A percentile compares a stretch with the other conserved stretches of the same genome.
Conservation (phyloP, 768 basidiomycete species). For the Cytidiella melzeri region DNA sequence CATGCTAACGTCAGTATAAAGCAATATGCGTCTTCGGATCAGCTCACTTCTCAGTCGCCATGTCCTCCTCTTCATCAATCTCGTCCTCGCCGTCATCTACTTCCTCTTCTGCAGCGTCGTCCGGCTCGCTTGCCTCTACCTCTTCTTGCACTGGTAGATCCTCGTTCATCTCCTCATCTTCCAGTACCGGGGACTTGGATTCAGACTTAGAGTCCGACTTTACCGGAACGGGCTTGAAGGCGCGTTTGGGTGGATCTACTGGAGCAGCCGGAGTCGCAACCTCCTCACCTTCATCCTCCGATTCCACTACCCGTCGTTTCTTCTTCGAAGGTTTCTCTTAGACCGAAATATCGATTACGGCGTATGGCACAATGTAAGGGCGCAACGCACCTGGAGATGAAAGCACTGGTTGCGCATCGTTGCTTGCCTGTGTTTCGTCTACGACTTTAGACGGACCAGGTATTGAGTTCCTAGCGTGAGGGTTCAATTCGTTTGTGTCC, state of each 20-base stretch:
- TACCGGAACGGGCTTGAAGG: not conserved
- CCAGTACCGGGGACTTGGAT: slow-evolving; percentile 3
- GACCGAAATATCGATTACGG: not conserved
- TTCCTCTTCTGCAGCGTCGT: slow-evolving; percentile 7
- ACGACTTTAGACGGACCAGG: too few relatives aligned
- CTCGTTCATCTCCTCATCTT: slow-evolving; percentile 1
- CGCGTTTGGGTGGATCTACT: not conserved
- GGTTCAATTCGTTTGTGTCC: slow-evolving; percentile 16
- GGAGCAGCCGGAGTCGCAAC: not conserved
- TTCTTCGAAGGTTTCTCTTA: not conserved
- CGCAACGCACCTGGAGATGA: too few relatives aligned
- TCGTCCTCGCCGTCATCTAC: slow-evolving; percentile 29
- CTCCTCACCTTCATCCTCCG: slow-evolving; percentile 29
- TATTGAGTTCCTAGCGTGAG: too few relatives aligned
- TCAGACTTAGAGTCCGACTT: slow-evolving; percentile 13
- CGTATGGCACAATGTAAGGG: too few relatives aligned
- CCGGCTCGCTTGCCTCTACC: slow-evolving; percentile 9
- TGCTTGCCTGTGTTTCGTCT: too few relatives aligned
- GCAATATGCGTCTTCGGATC: too few relatives aligned
- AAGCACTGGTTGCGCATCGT: too few relatives aligned
- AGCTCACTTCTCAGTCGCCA: slow-evolving; percentile 58
- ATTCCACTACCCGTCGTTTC: slow-evolving; percentile 18
- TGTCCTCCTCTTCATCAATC: slow-evolving; percentile 32
- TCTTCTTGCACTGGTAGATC: slow-evolving; percentile 7
- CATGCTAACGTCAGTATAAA: not conserved